Percentiles rank a stretch among this genome's conserved stretches.
Evolutionary conservation across 345 rosid species (phyloP).

Genomic region (Sisymbrium altissimum): DNA sequence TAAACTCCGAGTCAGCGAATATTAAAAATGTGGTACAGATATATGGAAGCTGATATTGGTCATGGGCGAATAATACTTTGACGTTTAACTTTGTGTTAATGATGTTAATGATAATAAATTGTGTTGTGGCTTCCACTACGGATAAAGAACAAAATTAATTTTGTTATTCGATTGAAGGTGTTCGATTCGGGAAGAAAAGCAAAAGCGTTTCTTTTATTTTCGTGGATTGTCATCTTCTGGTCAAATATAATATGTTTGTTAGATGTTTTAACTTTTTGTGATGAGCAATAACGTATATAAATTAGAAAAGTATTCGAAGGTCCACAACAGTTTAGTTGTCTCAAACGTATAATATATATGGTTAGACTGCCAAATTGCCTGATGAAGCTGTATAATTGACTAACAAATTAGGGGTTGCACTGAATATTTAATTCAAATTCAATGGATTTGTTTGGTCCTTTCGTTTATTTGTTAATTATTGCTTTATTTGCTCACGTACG

Average conservation of each 20-base stretch:
- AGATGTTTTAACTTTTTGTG: background rate
- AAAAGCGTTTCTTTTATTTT: conserved; percentile 11
- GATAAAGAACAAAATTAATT: background rate
- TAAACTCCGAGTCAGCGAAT: conserved; percentile 15
- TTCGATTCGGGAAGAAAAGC: conserved; percentile 24
- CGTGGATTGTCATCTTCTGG: conserved; percentile 23
- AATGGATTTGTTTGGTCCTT: conserved; percentile 21
- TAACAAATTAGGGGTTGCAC: conserved; percentile 7
- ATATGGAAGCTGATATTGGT: background rate
- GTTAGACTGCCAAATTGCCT: conserved; percentile 24
- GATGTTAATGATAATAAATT: background rate
- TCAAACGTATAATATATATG: background rate
- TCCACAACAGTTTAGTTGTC: conserved; percentile 20
- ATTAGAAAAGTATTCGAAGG: background rate
- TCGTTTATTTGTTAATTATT: conserved; percentile 18
- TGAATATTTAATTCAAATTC: conserved; percentile 2
- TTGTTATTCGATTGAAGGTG: conserved; percentile 1
- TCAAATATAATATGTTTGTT: conserved; percentile 8
- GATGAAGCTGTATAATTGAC: conserved; percentile 17
- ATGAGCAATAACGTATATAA: conserved; percentile 4
- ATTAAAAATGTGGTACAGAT: background rate
- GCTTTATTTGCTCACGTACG: conserved; percentile 20
- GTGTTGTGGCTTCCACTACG: conserved; percentile 35
- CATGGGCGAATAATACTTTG: background rate
- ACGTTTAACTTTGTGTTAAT: background rate